Percentiles rank a stretch among this genome's conserved stretches.
phyloP scores from a whole-genome alignment of 176 grass and related monocot species.

The Aechmea fasciata region DNA sequence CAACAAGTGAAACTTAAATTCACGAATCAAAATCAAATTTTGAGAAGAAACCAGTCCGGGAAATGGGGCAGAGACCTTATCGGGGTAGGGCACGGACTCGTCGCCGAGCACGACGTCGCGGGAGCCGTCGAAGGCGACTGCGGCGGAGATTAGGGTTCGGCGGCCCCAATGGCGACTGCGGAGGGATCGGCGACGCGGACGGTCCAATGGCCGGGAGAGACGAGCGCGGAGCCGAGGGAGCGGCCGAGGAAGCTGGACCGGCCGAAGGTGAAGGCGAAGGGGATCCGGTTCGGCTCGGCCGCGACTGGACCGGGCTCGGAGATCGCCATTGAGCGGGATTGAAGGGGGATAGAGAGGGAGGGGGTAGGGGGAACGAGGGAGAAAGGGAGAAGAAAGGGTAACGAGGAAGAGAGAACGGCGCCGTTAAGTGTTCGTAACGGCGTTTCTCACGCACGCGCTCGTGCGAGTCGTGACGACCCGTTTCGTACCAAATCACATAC shows the following conservation, averaged over 20 bases:
- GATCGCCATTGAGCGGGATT: constrained; percentile 46
- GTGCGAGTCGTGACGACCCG: no score
- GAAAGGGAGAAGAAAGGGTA: not conserved
- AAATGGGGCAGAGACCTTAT: no score
- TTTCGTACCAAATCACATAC: no score
- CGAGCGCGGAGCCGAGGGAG: constrained; percentile 47
- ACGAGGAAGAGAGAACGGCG: not conserved
- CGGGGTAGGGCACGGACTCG: no score
- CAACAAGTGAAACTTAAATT: constrained; percentile 12
- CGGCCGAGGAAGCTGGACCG: constrained; percentile 51
- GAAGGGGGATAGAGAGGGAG: constrained; percentile 7
- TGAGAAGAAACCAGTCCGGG: no score
- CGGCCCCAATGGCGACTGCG: no score
- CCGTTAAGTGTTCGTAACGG: not conserved
- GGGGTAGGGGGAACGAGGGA: not conserved
- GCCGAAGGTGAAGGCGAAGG: constrained; percentile 59
- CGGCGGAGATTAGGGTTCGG: no score
- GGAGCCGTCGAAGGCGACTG: no score
- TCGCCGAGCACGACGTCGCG: no score
- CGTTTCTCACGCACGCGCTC: not conserved
- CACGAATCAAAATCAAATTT: no score
- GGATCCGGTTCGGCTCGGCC: not conserved
- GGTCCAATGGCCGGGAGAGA: constrained; percentile 41
- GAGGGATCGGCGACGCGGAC: constrained; percentile 44
- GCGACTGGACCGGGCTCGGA: constrained; percentile 17